These are phyloP conservation scores for Fusarium buxicola DNA, from an alignment of 2,329 filamentous ascomycete genomes.

Conservation along the genomic window DNA sequence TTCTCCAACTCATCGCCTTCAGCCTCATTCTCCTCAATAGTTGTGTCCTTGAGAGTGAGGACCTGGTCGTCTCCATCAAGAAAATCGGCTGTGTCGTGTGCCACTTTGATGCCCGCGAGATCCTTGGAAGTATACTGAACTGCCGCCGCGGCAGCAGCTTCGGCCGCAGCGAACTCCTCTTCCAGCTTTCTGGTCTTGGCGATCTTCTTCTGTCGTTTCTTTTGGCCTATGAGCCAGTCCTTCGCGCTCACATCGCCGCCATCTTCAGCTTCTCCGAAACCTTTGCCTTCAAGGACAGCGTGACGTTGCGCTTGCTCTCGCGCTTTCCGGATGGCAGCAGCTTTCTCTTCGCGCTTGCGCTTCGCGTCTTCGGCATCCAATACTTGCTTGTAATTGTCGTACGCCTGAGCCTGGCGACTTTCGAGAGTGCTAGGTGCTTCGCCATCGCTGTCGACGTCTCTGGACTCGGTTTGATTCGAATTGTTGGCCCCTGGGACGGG, in stretches of 20 bases:
- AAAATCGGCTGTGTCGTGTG: constrained; percentile 85
- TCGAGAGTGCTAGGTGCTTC: constrained; percentile 87
- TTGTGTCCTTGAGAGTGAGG: constrained; percentile 92
- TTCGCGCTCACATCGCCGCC: constrained; percentile 79
- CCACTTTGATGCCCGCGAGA: constrained; percentile 90
- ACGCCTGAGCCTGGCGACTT: constrained; percentile 77
- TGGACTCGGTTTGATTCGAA: constrained; percentile 57
- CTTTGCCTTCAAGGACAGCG: constrained; percentile 81
- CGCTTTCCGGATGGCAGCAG: constrained; percentile 86
- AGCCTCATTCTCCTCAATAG: constrained; percentile 84
- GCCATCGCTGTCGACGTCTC: constrained; percentile 67
- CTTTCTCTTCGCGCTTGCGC: constrained; percentile 80
- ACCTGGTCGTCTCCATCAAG: constrained; percentile 88
- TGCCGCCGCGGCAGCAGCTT: constrained; percentile 72
- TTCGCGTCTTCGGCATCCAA: constrained; percentile 81
- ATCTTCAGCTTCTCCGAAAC: constrained; percentile 80
- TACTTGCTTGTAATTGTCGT: constrained; percentile 76
- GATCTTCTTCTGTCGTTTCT: constrained; percentile 94
- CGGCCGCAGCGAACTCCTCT: constrained; percentile 82
- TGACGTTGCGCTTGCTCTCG: constrained; percentile 85
- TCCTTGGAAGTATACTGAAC: constrained; percentile 85
- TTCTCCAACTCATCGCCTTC: constrained; percentile 93
- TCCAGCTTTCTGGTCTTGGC: constrained; percentile 78
- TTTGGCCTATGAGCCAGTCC: constrained; percentile 87
- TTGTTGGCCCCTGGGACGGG: constrained; percentile 77